These are phyloP conservation scores for Diaporthe nobilis DNA, from an alignment of 2,329 filamentous ascomycete species.

Conservation along the genomic window DNA sequence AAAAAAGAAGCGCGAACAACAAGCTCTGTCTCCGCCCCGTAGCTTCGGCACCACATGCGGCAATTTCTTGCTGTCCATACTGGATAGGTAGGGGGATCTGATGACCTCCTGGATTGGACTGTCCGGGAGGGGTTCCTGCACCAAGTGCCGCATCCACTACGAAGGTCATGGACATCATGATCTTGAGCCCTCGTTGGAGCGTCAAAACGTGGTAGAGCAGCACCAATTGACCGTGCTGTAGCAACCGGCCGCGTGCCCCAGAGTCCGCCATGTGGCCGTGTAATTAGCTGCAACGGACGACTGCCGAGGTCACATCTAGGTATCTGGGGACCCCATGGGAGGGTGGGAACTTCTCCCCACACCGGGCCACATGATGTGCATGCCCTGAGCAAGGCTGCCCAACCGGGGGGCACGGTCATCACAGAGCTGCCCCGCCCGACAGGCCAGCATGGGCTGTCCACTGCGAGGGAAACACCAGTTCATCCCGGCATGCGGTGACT, in stretches of 20 bases:
- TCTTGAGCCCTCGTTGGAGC: no score
- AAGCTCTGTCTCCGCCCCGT: conserved; percentile 1
- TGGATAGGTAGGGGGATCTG: not conserved
- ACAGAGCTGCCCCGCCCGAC: conserved; percentile 5
- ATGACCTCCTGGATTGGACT: not conserved
- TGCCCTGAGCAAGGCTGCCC: not conserved
- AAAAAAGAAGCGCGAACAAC: conserved; percentile 2
- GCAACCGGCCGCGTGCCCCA: conserved; percentile 1
- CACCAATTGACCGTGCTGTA: not conserved
- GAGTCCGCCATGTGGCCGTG: conserved; percentile 2
- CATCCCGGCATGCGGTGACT: not conserved
- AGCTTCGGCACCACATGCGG: not conserved
- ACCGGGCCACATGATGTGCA: conserved; percentile 12
- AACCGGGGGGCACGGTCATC: not conserved
- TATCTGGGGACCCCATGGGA: conserved; percentile 27
- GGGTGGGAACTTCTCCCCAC: conserved; percentile 27
- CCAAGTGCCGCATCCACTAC: not conserved
- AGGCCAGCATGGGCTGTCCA: conserved; percentile 14
- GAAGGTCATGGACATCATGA: not conserved
- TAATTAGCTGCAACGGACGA: not conserved
- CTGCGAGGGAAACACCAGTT: conserved; percentile 7
- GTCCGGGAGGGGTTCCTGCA: not conserved
- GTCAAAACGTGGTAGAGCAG: not conserved
- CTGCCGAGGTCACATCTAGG: conserved; percentile 16
- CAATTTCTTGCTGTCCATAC: not conserved